Conservation (phyloP, 768 basidiomycete genomes). For the Dioszegia aurantiaca region DNA sequence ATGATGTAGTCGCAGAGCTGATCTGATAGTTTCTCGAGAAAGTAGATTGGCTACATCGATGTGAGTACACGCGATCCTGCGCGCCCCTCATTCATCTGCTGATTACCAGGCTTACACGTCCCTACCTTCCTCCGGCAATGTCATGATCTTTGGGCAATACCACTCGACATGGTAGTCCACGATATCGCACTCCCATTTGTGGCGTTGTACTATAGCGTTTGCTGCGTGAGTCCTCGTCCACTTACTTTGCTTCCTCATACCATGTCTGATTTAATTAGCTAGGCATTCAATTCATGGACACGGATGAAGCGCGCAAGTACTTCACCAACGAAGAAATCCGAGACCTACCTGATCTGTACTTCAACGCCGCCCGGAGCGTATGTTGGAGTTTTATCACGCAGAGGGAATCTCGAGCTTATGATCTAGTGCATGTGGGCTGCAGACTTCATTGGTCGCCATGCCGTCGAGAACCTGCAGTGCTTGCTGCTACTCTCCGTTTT, state of each 20-base stretch:
- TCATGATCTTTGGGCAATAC: constrained; percentile 51
- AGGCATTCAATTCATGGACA: constrained; percentile 51
- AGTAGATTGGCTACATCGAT: constrained; percentile 52
- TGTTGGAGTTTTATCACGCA: constrained; percentile 8
- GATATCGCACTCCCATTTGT: constrained; percentile 51
- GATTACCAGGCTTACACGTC: constrained; percentile 42
- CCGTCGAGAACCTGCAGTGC: constrained; percentile 48
- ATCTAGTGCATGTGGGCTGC: constrained; percentile 45
- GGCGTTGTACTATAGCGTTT: constrained; percentile 49
- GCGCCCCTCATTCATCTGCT: background rate
- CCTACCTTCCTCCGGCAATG: constrained; percentile 52
- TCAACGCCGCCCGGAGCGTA: constrained; percentile 36
- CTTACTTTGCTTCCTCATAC: too few species aligned
- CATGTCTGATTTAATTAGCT: constrained; percentile 29
- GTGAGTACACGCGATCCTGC: constrained; percentile 33
- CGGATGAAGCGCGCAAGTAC: constrained; percentile 36
- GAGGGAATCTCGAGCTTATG: background rate
- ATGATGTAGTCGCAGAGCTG: too few species aligned
- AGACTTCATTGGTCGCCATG: constrained; percentile 49
- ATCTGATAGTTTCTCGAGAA: constrained; percentile 43
- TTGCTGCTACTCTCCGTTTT: constrained; percentile 48
- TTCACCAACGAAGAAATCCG: constrained; percentile 48
- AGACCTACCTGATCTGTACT: constrained; percentile 47
- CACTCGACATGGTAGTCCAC: constrained; percentile 33
- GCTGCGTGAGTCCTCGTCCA: constrained; percentile 50